Base-by-base conservation (phyloP, 2,329 filamentous ascomycete genomes). In the Colletotrichum truncatum region DNA sequence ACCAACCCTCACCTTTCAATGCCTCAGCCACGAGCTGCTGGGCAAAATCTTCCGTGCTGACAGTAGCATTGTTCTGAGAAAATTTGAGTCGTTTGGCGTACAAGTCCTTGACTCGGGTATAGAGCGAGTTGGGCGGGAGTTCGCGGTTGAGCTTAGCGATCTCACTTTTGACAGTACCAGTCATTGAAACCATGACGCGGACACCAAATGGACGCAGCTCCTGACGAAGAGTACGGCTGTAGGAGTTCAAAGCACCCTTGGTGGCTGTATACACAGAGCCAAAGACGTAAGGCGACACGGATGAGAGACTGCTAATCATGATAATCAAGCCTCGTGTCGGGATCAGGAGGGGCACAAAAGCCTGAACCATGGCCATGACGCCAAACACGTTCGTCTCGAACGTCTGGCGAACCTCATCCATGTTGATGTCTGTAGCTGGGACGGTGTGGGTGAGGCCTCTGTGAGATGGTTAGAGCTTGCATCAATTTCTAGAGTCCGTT, bases 381-480 rank as follows among this genome's bases (percentile, higher is more conserved):
- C 83, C 83, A 66, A 88, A 86, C 39, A 88, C 84, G 69, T 88
- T 88, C 68, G 84, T 82, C 73, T 87, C 85, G 56, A 85, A 87
- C 2, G 83, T 85, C 64, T 77, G 73, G 63, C 85, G 84, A 4
- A 85, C 83, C 52, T 86, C 84, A 55, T 82, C 79, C 7, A 87
- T 70, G 53, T 84, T 79, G 46, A 85, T 80, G 70, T 87, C 85
- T 1, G 83, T 78, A 1, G 84, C 83, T 0, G 85, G 83, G 53
- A 84, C 81, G 14, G 80, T 83, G 71, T 85, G 81, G 3, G 82
- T 83, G 59, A 82, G 80, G 58, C 85, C 85, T 38, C 84, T 86
- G 66, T 3, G 7, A n/a, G 11, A 28, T 11, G 12, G 28, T 68
- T 26, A 68, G 57, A 26, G 14, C 8, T 12, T 16, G 21, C 9